Conservation (phyloP, 2,329 filamentous ascomycete species). For the Pleomassaria siparia region DNA sequence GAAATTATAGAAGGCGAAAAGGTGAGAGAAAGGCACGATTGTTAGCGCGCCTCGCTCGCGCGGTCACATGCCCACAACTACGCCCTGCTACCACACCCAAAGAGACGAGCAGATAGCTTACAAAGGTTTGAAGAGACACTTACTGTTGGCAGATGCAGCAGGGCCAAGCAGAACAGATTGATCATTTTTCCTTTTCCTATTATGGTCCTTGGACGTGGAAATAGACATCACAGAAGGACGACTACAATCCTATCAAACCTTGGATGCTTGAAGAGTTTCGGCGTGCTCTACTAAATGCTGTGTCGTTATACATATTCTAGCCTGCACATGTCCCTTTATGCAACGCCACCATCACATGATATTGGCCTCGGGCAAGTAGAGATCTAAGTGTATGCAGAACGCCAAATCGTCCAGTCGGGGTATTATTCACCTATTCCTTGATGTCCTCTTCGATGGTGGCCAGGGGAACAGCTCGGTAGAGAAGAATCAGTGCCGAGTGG, state of each 20-base stretch:
- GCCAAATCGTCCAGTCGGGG: background rate
- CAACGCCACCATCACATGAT: slow-evolving; percentile 26
- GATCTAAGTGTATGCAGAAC: slow-evolving; percentile 14
- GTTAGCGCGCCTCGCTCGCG: too few species aligned
- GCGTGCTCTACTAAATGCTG: background rate
- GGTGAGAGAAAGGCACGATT: slow-evolving; percentile 1
- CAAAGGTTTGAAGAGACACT: too few species aligned
- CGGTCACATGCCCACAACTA: too few species aligned
- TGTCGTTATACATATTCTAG: slow-evolving; percentile 5
- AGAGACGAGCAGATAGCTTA: too few species aligned
- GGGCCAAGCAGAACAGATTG: too few species aligned
- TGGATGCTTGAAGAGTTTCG: background rate
- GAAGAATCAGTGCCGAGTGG: slow-evolving; percentile 77
- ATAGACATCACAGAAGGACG: background rate
- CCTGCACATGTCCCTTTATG: slow-evolving; percentile 26
- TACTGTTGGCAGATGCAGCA: background rate
- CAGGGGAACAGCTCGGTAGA: slow-evolving; percentile 75
- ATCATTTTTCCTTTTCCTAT: too few species aligned
- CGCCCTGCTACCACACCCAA: too few species aligned
- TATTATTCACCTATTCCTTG: slow-evolving; percentile 26
- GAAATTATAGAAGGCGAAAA: background rate
- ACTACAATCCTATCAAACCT: slow-evolving; percentile 1
- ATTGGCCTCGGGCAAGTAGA: slow-evolving; percentile 7
- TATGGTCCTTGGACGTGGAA: background rate
- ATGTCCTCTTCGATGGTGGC: slow-evolving; percentile 56